A percentile compares a stretch with the other conserved stretches of the same genome.
These are phyloP conservation scores for Powellomyces hirtus DNA, from an alignment of 192 early-diverging fungal genomes.

Conservation along the genomic window DNA sequence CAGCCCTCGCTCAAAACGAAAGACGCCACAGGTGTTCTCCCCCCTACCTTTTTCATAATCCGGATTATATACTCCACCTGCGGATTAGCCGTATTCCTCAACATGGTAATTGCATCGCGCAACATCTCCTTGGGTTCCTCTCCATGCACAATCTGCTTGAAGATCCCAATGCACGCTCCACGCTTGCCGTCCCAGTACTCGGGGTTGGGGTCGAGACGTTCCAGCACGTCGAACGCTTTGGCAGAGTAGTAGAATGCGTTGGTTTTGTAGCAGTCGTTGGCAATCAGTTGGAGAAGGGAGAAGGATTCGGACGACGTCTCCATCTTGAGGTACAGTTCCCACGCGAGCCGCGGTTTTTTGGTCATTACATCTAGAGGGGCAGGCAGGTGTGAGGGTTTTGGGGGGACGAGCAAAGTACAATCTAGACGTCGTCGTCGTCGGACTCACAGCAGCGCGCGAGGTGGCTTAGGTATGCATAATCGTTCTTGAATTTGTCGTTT, in stretches of 20 bases:
- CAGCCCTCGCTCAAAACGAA: not conserved
- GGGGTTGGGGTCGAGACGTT: constrained; percentile 58
- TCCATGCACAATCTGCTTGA: constrained; percentile 50
- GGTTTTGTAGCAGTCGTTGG: constrained; percentile 61
- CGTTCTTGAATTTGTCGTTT: constrained; percentile 57
- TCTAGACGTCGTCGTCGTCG: not conserved
- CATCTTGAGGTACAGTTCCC: constrained; percentile 67
- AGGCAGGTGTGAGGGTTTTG: not conserved
- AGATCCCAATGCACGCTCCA: constrained; percentile 59
- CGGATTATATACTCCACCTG: constrained; percentile 64
- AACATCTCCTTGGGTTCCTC: constrained; percentile 52
- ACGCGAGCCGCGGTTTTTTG: constrained; percentile 58
- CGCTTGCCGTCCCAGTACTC: constrained; percentile 69
- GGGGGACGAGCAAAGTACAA: not conserved
- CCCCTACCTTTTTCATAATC: constrained; percentile 52
- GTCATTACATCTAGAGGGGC: constrained; percentile 55
- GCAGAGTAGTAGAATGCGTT: constrained; percentile 51
- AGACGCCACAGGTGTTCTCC: not conserved
- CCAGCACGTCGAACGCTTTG: constrained; percentile 64
- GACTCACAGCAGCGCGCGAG: constrained; percentile 58
- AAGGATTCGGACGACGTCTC: constrained; percentile 66
- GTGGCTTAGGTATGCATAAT: constrained; percentile 60
- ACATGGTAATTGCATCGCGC: constrained; percentile 51
- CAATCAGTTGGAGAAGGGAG: constrained; percentile 59
- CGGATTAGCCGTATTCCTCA: constrained; percentile 59